phyloP scores from a whole-genome alignment of 2,329 filamentous ascomycete genomes.

The Aotearoamyces nothofagi region DNA sequence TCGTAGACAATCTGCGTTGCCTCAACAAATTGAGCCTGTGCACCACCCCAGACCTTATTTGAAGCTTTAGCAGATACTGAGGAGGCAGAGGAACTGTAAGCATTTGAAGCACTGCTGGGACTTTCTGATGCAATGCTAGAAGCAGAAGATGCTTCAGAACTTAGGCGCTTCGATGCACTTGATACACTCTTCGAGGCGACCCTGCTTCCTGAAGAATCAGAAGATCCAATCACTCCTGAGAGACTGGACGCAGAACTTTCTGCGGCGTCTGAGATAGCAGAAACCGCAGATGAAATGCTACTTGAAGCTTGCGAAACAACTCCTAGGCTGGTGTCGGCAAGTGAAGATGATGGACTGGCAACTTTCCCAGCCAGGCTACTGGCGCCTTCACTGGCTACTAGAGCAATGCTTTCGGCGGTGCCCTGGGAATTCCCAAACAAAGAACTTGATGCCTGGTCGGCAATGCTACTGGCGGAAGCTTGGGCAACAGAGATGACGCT shows the following conservation, averaged over 20 bases:
- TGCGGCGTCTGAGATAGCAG: slow-evolving; percentile 11
- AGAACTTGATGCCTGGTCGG: slow-evolving; percentile 15
- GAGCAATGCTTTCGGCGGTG: slow-evolving; percentile 13
- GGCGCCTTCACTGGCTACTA: slow-evolving; percentile 9
- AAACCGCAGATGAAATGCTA: slow-evolving; percentile 13
- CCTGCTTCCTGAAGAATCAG: slow-evolving; percentile 9
- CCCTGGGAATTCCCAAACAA: slow-evolving; percentile 13
- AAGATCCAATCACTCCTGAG: slow-evolving; percentile 12
- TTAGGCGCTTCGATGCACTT: neutral
- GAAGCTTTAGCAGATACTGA: slow-evolving; percentile 18
- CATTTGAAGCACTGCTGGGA: slow-evolving; percentile 13
- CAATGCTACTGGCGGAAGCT: slow-evolving; percentile 12
- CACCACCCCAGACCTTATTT: slow-evolving; percentile 32
- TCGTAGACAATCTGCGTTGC: slow-evolving; percentile 30
- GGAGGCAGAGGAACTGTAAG: slow-evolving; percentile 12
- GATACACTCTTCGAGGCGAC: slow-evolving; percentile 6
- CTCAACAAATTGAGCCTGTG: slow-evolving; percentile 24
- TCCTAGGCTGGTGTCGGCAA: slow-evolving; percentile 11
- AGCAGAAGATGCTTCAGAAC: slow-evolving; percentile 14
- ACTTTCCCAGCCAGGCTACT: slow-evolving; percentile 13
- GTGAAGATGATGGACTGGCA: slow-evolving; percentile 12
- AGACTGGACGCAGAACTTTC: slow-evolving; percentile 6
- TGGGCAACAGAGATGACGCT: slow-evolving; percentile 20
- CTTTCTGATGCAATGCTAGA: slow-evolving; percentile 19
- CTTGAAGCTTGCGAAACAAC: slow-evolving; percentile 15